Evolutionary conservation across 192 early-diverging fungal species (phyloP), one percentile per base, ranked within the genome.

Genomic region (Backusella morwellensis): DNA sequence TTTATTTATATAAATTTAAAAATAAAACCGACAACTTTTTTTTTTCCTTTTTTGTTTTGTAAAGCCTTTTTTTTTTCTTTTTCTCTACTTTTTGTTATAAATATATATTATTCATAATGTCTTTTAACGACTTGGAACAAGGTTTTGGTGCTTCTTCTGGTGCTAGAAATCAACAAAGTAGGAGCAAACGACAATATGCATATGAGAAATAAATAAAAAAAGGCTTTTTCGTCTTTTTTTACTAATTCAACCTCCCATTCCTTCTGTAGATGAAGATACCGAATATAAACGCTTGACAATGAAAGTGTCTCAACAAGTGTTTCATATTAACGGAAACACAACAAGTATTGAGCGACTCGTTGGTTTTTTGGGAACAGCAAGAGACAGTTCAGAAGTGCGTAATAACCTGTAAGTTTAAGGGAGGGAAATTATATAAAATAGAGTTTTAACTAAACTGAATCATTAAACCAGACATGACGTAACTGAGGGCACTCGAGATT

Each of bases 261-360:
- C 17, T n/a, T 63, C 35, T 70, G 41, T 71, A 77, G 78, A 81
- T 50, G 84, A 87, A 50, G 87, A 90, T 56, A 79, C 72, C 2
- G 72, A 76, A 63, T 90, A 90, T 75, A 81, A 83, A 56, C 81
- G 81, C 19, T 75, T 88, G 36, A 86, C 87, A 66, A 92, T 93
- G 40, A 86, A 88, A 70, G 87, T 95, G 12, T 96, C 95, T 14
- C 92, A 95, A 75, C 88, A 93, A 76, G 89, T 98, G 38, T 97
- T 97, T 82, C 86, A 87, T 44, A 95, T 98, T 73, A 95, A 94
- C 63, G 90, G 88, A 75, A 94, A 93, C 81, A 93, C 96, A 35
- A 93, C 93, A 11, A 90, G 89, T 75, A 95, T 97, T 56, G 90
- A 97, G 19, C 88, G 91, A 15, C 85, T 94, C 0, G 92, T 97